Percentiles rank a stretch among this genome's conserved stretches.
phyloP scores from a whole-genome alignment of 2,329 filamentous ascomycete genomes.

The Diaporthe vaccinii region DNA sequence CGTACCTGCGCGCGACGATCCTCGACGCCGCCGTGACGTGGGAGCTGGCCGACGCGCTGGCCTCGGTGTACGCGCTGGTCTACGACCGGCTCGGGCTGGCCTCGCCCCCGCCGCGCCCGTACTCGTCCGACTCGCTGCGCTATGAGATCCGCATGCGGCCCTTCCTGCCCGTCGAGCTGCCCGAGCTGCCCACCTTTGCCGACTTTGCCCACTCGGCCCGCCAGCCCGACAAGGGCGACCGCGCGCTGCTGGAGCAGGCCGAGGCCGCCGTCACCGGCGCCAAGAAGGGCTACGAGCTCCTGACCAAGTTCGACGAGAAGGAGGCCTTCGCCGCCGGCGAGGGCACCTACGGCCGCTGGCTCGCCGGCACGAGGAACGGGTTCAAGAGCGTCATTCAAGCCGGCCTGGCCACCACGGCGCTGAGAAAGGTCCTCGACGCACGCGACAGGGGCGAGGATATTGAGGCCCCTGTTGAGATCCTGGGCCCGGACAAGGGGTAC shows the following conservation, averaged over 20 bases:
- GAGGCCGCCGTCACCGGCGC: constrained; percentile 61
- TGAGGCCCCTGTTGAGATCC: constrained; percentile 65
- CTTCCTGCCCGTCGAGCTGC: constrained; percentile 77
- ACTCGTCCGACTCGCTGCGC: constrained; percentile 75
- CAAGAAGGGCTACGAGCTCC: constrained; percentile 68
- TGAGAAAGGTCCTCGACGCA: constrained; percentile 68
- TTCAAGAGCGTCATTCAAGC: constrained; percentile 80
- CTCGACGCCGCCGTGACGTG: constrained; percentile 75
- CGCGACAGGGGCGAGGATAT: constrained; percentile 47
- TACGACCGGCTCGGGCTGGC: constrained; percentile 68
- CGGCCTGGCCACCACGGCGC: constrained; percentile 72
- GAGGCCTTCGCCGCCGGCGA: constrained; percentile 64
- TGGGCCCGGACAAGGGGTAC: constrained; percentile 66
- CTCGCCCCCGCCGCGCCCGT: constrained; percentile 68
- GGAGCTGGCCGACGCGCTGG: constrained; percentile 68
- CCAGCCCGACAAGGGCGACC: constrained; percentile 55
- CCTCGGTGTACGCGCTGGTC: constrained; percentile 76
- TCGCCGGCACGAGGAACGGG: constrained; percentile 68
- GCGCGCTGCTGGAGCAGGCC: constrained; percentile 60
- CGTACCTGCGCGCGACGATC: constrained; percentile 71
- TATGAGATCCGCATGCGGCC: constrained; percentile 91
- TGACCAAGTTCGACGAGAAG: constrained; percentile 64
- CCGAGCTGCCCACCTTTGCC: constrained; percentile 74
- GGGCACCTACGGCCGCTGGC: constrained; percentile 73
- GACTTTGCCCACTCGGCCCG: constrained; percentile 65